A percentile compares a stretch with the other conserved stretches of the same genome.
Evolutionary conservation across 768 basidiomycete species (phyloP).

Genomic region (Rhodotorula kratochvilovae): DNA sequence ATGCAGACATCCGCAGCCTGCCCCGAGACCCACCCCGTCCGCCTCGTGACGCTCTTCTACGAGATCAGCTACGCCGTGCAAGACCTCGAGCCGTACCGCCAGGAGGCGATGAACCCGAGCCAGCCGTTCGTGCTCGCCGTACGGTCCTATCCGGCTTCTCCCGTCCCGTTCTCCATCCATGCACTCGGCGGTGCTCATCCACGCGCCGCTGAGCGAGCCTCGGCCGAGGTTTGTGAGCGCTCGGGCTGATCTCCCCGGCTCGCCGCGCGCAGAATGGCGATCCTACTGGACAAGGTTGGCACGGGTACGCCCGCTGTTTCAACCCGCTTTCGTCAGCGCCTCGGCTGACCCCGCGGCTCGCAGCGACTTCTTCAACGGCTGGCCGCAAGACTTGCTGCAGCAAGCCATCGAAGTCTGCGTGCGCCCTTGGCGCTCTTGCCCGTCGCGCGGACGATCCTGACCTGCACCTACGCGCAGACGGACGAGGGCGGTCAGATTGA

Average conservation of each 20-base stretch:
- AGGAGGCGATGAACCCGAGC: slow-evolving; percentile 51
- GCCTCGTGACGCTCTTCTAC: slow-evolving; percentile 28
- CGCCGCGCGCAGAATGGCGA: slow-evolving; percentile 52
- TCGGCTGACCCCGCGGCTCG: not conserved
- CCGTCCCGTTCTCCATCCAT: too few species aligned
- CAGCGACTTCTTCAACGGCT: slow-evolving; percentile 60
- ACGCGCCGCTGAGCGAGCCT: too few species aligned
- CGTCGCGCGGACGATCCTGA: not conserved
- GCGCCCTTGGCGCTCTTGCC: not conserved
- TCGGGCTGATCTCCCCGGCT: too few species aligned
- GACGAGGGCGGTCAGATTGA: slow-evolving; percentile 2
- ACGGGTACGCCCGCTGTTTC: slow-evolving; percentile 32
- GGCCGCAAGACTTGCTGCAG: slow-evolving; percentile 56
- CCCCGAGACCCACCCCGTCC: slow-evolving; percentile 22
- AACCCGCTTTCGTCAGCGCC: slow-evolving; percentile 48
- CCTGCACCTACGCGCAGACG: not conserved
- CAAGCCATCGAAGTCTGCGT: slow-evolving; percentile 53
- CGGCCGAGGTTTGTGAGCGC: too few species aligned
- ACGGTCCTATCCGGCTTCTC: too few species aligned
- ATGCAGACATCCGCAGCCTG: slow-evolving; percentile 1
- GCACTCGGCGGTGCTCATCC: too few species aligned
- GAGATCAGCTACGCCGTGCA: slow-evolving; percentile 53
- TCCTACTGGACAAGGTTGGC: slow-evolving; percentile 60
- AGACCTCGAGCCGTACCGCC: slow-evolving; percentile 45
- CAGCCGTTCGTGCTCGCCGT: slow-evolving; percentile 58